Evolutionary conservation across 176 grass and related monocot genomes (phyloP).

Genomic region (Musa acuminata): DNA sequence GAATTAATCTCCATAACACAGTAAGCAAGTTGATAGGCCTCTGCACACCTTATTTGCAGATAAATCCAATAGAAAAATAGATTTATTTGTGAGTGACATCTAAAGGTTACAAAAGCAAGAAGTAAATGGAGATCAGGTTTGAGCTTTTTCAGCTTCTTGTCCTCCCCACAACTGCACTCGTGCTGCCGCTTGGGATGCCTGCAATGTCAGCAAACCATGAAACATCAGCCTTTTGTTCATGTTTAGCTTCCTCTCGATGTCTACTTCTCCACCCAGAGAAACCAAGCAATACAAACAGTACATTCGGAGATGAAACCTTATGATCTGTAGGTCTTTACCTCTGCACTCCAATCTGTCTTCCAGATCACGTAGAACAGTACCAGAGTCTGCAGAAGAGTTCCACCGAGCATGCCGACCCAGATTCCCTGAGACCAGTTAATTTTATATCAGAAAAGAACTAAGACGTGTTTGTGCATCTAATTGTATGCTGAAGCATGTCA

Average conservation of each 20-base stretch:
- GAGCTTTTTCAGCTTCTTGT: not conserved
- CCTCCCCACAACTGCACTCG: constrained; percentile 9
- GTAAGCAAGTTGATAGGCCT: no score
- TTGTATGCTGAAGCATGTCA: not conserved
- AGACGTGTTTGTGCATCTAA: not conserved
- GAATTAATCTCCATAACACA: no score
- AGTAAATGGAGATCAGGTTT: not conserved
- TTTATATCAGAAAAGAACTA: not conserved
- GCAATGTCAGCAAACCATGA: not conserved
- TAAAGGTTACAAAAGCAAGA: no score
- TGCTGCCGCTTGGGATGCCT: constrained; percentile 8
- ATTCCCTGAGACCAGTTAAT: constrained; percentile 26
- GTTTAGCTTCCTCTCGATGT: no score
- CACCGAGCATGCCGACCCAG: constrained; percentile 51
- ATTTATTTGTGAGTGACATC: no score
- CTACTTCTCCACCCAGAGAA: no score
- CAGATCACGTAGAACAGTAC: constrained; percentile 26
- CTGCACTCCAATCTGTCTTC: constrained; percentile 11
- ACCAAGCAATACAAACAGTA: not conserved
- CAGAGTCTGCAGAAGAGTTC: constrained; percentile 28
- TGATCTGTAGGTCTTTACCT: not conserved
- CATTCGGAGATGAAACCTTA: not conserved
- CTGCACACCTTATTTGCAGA: no score
- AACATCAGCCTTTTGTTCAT: not conserved
- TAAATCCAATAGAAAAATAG: no score